Percentiles rank a stretch among this genome's conserved stretches.
These are phyloP conservation scores for Phytophthora parvispora DNA, from an alignment of 352 stramenopile species.

Conservation along the genomic window DNA sequence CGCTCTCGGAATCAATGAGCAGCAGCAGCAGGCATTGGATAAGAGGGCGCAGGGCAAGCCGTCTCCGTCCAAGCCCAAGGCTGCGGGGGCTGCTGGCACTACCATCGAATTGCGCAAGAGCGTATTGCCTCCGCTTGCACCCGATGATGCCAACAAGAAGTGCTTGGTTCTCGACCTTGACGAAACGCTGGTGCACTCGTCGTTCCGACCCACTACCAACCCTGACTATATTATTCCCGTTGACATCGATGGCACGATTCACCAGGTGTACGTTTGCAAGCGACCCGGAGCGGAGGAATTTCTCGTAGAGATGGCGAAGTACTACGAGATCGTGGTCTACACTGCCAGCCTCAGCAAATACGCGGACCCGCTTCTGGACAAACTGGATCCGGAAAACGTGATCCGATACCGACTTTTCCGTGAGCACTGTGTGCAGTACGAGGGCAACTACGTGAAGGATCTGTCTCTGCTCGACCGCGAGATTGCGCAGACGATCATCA, in stretches of 20 bases:
- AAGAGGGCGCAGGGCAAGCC: constrained; percentile 38
- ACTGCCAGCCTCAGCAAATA: constrained; percentile 99
- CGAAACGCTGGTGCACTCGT: constrained; percentile 98
- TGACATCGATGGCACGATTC: constrained; percentile 92
- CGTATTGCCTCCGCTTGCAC: constrained; percentile 50
- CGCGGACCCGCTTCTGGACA: constrained; percentile 97
- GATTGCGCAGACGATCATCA: constrained; percentile 97
- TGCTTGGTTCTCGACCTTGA: constrained; percentile 97
- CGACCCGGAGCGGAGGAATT: constrained; percentile 97
- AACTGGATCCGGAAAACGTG: constrained; percentile 93
- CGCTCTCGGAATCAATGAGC: constrained; percentile 67
- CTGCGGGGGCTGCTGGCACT: constrained; percentile 28
- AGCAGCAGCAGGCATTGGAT: constrained; percentile 53
- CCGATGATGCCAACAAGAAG: constrained; percentile 83
- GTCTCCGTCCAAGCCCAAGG: constrained; percentile 33
- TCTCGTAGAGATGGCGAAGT: constrained; percentile 95
- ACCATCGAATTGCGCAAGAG: constrained; percentile 70
- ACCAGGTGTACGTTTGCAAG: constrained; percentile 94
- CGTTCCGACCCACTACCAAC: constrained; percentile 94
- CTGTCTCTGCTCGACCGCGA: constrained; percentile 95
- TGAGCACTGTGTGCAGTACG: constrained; percentile 97
- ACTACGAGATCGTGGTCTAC: constrained; percentile 99
- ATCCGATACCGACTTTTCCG: constrained; percentile 94
- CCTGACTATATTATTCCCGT: constrained; percentile 98
- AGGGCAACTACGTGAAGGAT: constrained; percentile 99